Evolutionary conservation across 75 land plant genomes (phyloP).

Genomic region (Isoetes taiwanensis): DNA sequence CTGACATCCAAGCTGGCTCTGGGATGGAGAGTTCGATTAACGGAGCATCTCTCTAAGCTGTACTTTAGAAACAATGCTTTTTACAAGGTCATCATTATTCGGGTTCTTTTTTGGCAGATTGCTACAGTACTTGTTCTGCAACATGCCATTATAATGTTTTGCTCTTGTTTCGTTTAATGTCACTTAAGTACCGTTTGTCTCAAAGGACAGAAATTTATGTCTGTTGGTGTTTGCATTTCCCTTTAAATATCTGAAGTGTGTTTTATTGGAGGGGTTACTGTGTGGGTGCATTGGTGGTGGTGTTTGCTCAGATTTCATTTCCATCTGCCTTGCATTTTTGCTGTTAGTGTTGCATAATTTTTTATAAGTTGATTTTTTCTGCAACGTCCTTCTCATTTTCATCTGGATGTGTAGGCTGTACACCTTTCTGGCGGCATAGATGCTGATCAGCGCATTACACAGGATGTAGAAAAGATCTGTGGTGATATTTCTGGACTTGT

Average conservation of each 20-base stretch:
- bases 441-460: conserved; percentile 96
- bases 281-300: no score
- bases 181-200: no score
- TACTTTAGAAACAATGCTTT: conserved; percentile 86
- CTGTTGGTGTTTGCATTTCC: no score
- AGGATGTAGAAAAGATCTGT: conserved; percentile 84
- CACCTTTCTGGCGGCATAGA: conserved; percentile 62
- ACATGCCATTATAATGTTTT: neutral
- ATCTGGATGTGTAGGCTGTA: conserved; percentile 63
- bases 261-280: no score
- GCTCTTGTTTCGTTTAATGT: neutral
- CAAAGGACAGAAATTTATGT: neutral
- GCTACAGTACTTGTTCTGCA: neutral
- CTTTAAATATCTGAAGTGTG: no score
- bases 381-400: no score
- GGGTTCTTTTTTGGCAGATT: neutral
- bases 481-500: conserved; percentile 81
- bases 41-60: conserved; percentile 56
- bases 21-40: conserved; percentile 83
- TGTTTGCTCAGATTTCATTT: no score
- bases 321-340: no score
- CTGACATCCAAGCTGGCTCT: conserved; percentile 80
- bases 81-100: conserved; percentile 56
- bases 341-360: no score
- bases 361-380: no score